Evolutionary conservation across 495 filamentous ascomycete species (phyloP).

Genomic region (Penicillium dipodomyicola): DNA sequence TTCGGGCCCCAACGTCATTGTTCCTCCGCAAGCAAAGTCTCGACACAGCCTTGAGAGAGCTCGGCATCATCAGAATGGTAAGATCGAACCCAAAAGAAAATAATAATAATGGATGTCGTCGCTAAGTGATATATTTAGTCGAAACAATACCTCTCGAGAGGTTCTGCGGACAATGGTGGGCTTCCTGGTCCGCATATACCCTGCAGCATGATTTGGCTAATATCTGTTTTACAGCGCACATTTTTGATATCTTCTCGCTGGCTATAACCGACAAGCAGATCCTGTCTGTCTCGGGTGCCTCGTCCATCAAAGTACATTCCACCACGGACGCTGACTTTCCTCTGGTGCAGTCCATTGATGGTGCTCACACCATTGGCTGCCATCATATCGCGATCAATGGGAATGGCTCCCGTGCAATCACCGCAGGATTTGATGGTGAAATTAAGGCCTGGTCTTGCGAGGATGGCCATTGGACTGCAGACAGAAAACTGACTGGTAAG

Average conservation of each 20-base stretch:
- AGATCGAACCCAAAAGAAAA: not conserved
- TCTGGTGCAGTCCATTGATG: conserved; percentile 69
- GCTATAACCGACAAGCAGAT: conserved; percentile 75
- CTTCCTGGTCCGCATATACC: not conserved
- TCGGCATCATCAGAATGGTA: conserved; percentile 5
- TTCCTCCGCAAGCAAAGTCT: conserved; percentile 4
- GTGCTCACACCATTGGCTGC: conserved; percentile 79
- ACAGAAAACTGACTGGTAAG: conserved; percentile 46
- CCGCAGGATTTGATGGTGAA: conserved; percentile 83
- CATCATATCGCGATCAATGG: conserved; percentile 77
- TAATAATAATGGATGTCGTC: not conserved
- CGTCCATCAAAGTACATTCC: conserved; percentile 72
- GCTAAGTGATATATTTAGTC: conserved; percentile 56
- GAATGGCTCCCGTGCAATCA: conserved; percentile 69
- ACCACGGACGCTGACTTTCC: conserved; percentile 68
- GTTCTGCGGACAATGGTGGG: conserved; percentile 83
- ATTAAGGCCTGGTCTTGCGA: conserved; percentile 71
- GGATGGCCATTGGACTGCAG: conserved; percentile 54
- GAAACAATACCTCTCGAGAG: conserved; percentile 93
- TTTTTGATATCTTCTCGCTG: conserved; percentile 84
- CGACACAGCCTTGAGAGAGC: conserved; percentile 1
- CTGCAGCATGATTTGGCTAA: conserved; percentile 19
- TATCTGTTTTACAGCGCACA: conserved; percentile 59
- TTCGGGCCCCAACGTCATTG: conserved; percentile 20
- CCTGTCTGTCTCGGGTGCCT: conserved; percentile 79